Evolutionary conservation across 1,139 yeast species (phyloP), one percentile per base, ranked within the genome.

Genomic region (Yamadazyma conglobata): DNA sequence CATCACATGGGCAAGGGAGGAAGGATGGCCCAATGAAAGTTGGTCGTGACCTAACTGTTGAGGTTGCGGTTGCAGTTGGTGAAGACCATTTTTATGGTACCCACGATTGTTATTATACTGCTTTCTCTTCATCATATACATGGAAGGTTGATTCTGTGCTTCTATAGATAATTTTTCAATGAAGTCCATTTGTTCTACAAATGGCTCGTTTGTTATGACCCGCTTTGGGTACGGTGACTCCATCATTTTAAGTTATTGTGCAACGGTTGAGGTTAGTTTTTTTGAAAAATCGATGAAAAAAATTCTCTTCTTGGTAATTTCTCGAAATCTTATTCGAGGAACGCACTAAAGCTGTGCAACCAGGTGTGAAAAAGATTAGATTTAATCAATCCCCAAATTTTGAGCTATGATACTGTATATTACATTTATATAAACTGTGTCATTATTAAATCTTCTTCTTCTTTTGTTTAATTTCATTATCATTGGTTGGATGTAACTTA

Each of bases 401-500:
- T n/a, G n/a, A n/a, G n/a, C n/a, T n/a, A n/a, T n/a, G n/a, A n/a
- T n/a, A n/a, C n/a, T n/a, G n/a, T n/a, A n/a, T n/a, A n/a, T n/a
- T n/a, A n/a, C n/a, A n/a, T n/a, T n/a, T n/a, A n/a, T n/a, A n/a
- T n/a, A n/a, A n/a, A n/a, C n/a, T n/a, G n/a, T n/a, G n/a, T n/a
- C n/a, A 10, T 11, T 14, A 6, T 16, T 27, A 37, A 14, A 32
- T 30, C 20, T 37, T 37, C 53, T 73, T 73, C 57, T 76, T 78
- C 60, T 83, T 82, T 50, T 80, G 94, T 54, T 84, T 84, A 31
- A 84, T 84, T 56, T 91, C 98, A 31, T 78, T 91, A 35, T 87
- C 96, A 25, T 77, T 79, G 15, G 84, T 77, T 6, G 91, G 80
- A 58, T 91, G 98, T 34, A 91, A 65, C 58, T 86, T 83, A 40